phyloP scores from a whole-genome alignment of 1,139 yeast genomes.

The Lodderomyces pseudojiufengensis region DNA sequence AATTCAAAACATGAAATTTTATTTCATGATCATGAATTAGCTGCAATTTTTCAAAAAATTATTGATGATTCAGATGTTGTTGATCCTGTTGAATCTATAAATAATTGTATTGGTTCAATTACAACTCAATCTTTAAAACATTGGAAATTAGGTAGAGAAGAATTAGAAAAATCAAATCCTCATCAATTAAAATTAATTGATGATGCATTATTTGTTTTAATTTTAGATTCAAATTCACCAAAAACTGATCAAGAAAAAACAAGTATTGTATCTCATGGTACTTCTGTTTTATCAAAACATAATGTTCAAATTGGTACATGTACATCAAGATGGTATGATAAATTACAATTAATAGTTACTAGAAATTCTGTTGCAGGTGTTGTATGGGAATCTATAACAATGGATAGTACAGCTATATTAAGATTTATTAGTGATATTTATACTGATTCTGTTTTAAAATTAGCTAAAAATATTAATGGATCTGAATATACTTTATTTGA shows the following conservation, averaged over 20 bases:
- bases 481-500: conserved; percentile 66
- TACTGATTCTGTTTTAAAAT: conserved; percentile 67
- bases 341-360: conserved; percentile 65
- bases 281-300: conserved; percentile 48
- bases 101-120: conserved; percentile 62
- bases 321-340: conserved; percentile 77
- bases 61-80: conserved; percentile 40
- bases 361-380: conserved; percentile 71
- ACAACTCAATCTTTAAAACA: conserved; percentile 63
- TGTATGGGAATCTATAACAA: conserved; percentile 71
- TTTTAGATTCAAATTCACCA: conserved; percentile 60
- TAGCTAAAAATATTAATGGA: conserved; percentile 70
- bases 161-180: conserved; percentile 43
- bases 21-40: conserved; percentile 57
- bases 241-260: conserved; percentile 47
- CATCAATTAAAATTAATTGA: conserved; percentile 50
- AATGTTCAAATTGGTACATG: conserved; percentile 74
- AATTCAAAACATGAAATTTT: conserved; percentile 27
- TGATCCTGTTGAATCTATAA: conserved; percentile 40
- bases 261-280: conserved; percentile 57
- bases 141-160: conserved; percentile 60
- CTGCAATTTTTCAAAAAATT: conserved; percentile 47
- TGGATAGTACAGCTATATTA: conserved; percentile 74
- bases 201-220: conserved; percentile 61
- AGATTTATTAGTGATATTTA: conserved; percentile 72